A percentile compares a stretch with the other conserved stretches of the same genome.
phyloP scores from a whole-genome alignment of 768 basidiomycete species.

The Pholiota microspora region DNA sequence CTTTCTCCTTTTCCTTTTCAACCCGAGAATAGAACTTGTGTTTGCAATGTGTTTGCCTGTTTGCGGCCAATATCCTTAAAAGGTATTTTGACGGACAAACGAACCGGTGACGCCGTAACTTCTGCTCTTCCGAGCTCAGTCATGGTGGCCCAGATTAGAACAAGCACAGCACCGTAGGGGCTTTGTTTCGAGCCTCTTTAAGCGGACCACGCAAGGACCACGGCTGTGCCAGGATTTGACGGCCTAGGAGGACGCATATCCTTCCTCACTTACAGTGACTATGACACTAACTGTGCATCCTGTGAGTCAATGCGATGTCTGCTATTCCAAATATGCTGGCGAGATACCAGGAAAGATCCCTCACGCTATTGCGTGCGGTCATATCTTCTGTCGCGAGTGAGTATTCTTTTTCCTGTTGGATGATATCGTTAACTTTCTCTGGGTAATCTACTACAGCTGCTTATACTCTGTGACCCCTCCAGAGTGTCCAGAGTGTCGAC shows the following conservation, averaged over 20 bases:
- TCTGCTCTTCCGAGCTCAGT: no score
- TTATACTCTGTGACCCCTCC: constrained; percentile 48
- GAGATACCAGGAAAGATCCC: constrained; percentile 50
- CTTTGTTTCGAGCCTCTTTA: background rate
- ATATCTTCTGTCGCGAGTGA: constrained; percentile 70
- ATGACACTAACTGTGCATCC: constrained; percentile 71
- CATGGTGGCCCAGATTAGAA: background rate
- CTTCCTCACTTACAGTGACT: no score
- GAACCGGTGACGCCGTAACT: no score
- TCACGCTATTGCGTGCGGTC: constrained; percentile 74
- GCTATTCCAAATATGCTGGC: constrained; percentile 62
- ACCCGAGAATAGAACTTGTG: no score
- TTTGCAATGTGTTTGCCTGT: background rate
- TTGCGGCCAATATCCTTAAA: background rate
- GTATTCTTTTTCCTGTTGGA: constrained; percentile 23
- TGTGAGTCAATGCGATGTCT: constrained; percentile 74
- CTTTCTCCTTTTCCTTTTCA: no score
- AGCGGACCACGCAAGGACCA: background rate
- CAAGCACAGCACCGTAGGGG: background rate
- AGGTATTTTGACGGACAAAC: background rate
- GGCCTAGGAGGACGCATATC: no score
- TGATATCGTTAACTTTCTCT: no score
- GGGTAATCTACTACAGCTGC: constrained; percentile 43
- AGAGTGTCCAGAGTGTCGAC: constrained; percentile 68
- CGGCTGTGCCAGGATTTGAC: constrained; percentile 2